Conservation (phyloP, 2,329 filamentous ascomycete genomes). For the Fusarium sp. region DNA sequence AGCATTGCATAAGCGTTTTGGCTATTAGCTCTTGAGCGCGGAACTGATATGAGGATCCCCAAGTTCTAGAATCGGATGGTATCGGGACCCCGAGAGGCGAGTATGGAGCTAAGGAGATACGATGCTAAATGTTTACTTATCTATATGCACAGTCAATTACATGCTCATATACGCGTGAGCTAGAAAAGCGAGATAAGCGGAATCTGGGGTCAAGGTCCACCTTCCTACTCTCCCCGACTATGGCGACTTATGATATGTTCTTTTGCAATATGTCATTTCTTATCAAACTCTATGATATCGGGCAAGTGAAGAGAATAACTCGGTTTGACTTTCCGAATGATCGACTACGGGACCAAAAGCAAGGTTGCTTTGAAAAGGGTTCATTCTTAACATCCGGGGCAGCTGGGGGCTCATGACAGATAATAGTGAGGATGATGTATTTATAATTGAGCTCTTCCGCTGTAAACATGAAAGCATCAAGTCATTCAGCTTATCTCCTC, state of each 20-base stretch:
- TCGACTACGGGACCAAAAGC: too few species aligned
- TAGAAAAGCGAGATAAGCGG: background rate
- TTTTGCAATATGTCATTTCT: background rate
- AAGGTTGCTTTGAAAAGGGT: background rate
- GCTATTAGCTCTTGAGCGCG: background rate
- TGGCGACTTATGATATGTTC: background rate
- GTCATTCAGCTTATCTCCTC: background rate
- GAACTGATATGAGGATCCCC: background rate
- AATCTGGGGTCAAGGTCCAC: background rate
- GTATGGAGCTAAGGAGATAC: background rate
- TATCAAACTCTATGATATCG: accelerated
- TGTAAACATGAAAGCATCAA: background rate
- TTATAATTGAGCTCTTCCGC: background rate
- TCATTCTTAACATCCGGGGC: accelerated
- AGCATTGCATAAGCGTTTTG: background rate
- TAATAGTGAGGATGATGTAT: background rate
- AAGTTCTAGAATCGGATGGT: background rate
- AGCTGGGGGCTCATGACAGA: too few species aligned
- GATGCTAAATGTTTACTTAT: background rate
- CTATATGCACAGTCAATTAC: background rate
- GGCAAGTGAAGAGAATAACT: background rate
- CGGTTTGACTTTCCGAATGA: background rate
- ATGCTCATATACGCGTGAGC: background rate
- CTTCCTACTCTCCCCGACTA: background rate
- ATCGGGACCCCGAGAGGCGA: background rate